A percentile compares a stretch with the other conserved stretches of the same genome.
phyloP scores from a whole-genome alignment of 2,329 filamentous ascomycete species.

The Penicillium psychrosexuale region DNA sequence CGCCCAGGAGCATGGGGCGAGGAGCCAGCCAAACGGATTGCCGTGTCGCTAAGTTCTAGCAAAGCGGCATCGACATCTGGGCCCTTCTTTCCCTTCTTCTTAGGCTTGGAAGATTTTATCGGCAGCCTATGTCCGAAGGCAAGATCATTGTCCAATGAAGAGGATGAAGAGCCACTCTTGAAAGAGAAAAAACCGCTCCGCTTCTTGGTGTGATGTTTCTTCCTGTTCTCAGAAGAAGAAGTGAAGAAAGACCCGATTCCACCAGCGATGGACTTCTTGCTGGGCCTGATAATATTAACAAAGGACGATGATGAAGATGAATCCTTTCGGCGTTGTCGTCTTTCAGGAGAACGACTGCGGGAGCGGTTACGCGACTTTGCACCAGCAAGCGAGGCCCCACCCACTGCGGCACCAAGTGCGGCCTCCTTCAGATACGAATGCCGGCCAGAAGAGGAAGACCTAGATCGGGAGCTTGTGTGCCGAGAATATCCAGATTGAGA shows the following conservation, averaged over 20 bases:
- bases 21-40: constrained; percentile 46
- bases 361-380: constrained; percentile 24
- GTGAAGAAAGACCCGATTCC: constrained; percentile 64
- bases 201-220: constrained; percentile 47
- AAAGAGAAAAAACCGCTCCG: constrained; percentile 56
- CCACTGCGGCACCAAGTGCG: constrained; percentile 39
- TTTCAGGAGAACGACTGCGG: constrained; percentile 38
- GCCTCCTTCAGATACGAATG: constrained; percentile 33
- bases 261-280: constrained; percentile 48
- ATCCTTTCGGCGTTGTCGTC: constrained; percentile 31
- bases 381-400: constrained; percentile 27
- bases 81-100: constrained; percentile 27
- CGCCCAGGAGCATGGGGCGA: constrained; percentile 33
- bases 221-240: constrained; percentile 55
- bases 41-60: constrained; percentile 47
- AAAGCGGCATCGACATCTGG: constrained; percentile 47
- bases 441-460: constrained; percentile 33
- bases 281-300: constrained; percentile 63
- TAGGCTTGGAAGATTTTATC: constrained; percentile 38
- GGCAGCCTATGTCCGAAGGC: constrained; percentile 62
- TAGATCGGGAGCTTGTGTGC: constrained; percentile 44
- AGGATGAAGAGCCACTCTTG: constrained; percentile 60
- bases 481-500: constrained; percentile 23
- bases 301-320: constrained; percentile 59
- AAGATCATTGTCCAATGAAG: constrained; percentile 65